These are phyloP conservation scores for Phialemonium atrogriseum DNA, from an alignment of 2,329 filamentous ascomycete genomes.

Conservation along the genomic window DNA sequence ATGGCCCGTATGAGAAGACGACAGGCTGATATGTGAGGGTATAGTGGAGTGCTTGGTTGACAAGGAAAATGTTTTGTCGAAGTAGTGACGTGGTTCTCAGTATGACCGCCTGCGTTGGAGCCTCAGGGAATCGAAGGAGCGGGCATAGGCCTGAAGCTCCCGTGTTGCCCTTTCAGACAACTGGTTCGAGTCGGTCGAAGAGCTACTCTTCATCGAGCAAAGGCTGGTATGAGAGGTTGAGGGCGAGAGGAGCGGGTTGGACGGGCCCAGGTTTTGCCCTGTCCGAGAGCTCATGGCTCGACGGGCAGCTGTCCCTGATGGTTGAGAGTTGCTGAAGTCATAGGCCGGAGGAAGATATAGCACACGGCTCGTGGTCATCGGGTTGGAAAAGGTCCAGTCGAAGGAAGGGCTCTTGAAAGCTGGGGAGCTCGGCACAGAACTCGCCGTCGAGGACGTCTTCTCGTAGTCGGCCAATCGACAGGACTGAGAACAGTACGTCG, in stretches of 20 bases:
- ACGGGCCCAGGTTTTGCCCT: constrained; percentile 21
- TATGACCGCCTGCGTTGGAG: constrained; percentile 49
- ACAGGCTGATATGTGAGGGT: constrained; percentile 1
- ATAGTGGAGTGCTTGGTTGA: neutral
- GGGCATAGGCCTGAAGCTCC: constrained; percentile 79
- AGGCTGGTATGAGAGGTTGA: constrained; percentile 82
- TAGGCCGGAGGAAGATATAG: constrained; percentile 68
- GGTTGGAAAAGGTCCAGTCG: constrained; percentile 33
- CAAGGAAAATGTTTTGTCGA: constrained; percentile 15
- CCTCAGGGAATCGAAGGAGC: constrained; percentile 78
- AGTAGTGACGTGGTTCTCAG: constrained; percentile 25
- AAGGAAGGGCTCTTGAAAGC: constrained; percentile 40
- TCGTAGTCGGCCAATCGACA: constrained; percentile 86
- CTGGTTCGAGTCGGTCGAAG: constrained; percentile 44
- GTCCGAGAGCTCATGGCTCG: constrained; percentile 25
- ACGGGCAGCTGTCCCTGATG: constrained; percentile 45
- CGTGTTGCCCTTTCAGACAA: constrained; percentile 70
- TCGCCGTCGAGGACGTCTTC: constrained; percentile 46
- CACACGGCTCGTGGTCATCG: constrained; percentile 26
- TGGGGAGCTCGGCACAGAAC: constrained; percentile 51
- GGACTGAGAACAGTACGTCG: constrained; percentile 85
- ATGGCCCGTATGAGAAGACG: neutral
- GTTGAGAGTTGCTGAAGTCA: constrained; percentile 60
- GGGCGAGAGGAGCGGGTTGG: constrained; percentile 40
- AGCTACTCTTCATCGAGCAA: constrained; percentile 63